Evolutionary conservation across 2,329 filamentous ascomycete genomes (phyloP), one percentile per base, ranked within the genome.

Genomic region (Ceratocystis albifundus): DNA sequence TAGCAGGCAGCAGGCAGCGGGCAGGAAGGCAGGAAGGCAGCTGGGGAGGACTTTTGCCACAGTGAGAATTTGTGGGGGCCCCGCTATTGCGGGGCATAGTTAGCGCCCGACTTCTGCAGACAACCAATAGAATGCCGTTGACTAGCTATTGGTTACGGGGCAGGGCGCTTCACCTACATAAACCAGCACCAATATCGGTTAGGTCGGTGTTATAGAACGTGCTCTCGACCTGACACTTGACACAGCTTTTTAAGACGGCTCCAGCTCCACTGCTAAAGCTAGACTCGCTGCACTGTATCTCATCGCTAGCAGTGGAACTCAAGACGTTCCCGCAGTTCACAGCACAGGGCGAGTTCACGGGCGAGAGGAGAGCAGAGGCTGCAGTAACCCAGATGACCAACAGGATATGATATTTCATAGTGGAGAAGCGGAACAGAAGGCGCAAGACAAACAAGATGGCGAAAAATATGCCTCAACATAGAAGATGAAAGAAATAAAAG

Each of bases 241-340:
- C 71, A 70, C 83, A 85, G 22, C 75, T 74, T 70, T 80, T 72
- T 69, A 79, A 83, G 50, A 84, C 77, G n/a, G 76, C 74, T 5
- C 81, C 82, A 3, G 74, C 69, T 0, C 77, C 72, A 6, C 72
- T 74, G 1, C 69, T 70, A 69, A 80, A 81, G 22, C 71, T 71
- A 55, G 69, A 69, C 44, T 80, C 75, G 2, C 74, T 70, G 73
- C 82, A 85, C 53, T 78, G 77, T 50, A 84, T 74, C 69, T 84
- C 81, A 65, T 76, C 74, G 3, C 69, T 53, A 1, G 78, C 74
- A 0, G 81, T 84, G 4, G 74, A 70, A 12, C 75, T 73, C 46
- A 81, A 75, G 3, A 80, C 77, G 67, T 84, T 85, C 71, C 82
- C 82, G 72, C 82, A 85, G 44, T 76, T 73, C 30, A 74, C 72